Conservation (phyloP, 2,329 filamentous ascomycete genomes). For the Venturia carpophila region DNA sequence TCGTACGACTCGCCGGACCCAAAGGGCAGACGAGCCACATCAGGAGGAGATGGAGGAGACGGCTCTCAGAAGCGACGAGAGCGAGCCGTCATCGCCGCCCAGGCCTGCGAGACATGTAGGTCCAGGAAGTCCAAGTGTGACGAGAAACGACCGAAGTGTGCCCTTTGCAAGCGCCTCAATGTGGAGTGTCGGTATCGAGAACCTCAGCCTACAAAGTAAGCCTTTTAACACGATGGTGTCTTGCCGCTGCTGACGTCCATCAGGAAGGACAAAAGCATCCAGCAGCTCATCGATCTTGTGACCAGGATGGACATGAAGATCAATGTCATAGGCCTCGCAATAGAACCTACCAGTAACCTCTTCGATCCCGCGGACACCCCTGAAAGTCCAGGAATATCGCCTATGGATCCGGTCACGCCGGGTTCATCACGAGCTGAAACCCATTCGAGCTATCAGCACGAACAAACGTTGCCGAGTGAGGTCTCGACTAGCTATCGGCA, state of each 20-base stretch:
- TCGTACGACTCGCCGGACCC: not conserved
- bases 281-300: constrained; percentile 12
- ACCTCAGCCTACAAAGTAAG: constrained; percentile 44
- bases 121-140: constrained; percentile 58
- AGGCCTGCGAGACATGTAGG: constrained; percentile 54
- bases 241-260: not conserved
- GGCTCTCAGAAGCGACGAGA: constrained; percentile 12
- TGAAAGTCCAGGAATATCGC: not conserved
- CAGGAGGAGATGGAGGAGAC: constrained; percentile 1
- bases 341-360: not conserved
- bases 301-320: constrained; percentile 16
- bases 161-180: constrained; percentile 50
- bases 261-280: constrained; percentile 18
- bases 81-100: constrained; percentile 42
- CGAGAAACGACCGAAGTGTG: constrained; percentile 54
- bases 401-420: not conserved
- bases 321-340: constrained; percentile 4
- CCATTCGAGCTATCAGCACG: not conserved
- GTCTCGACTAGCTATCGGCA: constrained; percentile 22
- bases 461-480: not conserved
- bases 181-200: constrained; percentile 54
- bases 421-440: not conserved
- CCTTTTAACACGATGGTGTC: not conserved
- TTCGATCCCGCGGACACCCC: not conserved
- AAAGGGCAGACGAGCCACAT: not conserved